Conservation (phyloP, 1,284 basidiomycete species). For the Pseudozyma pruni region DNA sequence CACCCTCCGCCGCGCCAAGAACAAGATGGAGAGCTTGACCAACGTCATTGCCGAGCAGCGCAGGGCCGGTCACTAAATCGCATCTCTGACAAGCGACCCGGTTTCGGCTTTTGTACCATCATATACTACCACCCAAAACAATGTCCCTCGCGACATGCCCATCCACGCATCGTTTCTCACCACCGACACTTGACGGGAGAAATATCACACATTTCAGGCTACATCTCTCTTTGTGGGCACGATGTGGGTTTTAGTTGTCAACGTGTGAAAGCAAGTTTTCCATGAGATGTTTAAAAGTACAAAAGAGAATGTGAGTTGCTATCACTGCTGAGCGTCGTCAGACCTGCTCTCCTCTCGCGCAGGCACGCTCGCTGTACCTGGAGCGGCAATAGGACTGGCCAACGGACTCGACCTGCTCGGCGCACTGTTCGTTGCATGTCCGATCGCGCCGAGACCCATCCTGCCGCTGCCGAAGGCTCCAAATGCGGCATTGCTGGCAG, state of each 20-base stretch:
- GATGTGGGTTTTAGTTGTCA: too few species aligned
- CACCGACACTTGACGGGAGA: not conserved
- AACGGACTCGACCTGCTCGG: constrained; percentile 15
- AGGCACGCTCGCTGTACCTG: not conserved
- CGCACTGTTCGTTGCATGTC: constrained; percentile 5
- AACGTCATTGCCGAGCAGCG: constrained; percentile 66
- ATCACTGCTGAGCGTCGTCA: not conserved
- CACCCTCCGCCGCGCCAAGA: constrained; percentile 66
- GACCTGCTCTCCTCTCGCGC: not conserved
- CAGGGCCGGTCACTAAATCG: constrained; percentile 63
- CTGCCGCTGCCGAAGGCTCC: constrained; percentile 13
- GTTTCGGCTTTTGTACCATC: constrained; percentile 11
- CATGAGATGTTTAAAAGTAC: constrained; percentile 19
- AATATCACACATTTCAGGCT: not conserved
- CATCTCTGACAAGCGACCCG: not conserved
- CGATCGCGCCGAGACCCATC: constrained; percentile 27
- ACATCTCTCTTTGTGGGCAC: not conserved
- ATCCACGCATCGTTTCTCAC: not conserved
- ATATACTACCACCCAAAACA: not conserved
- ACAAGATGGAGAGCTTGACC: constrained; percentile 65
- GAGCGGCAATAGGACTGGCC: constrained; percentile 7
- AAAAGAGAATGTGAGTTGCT: constrained; percentile 4
- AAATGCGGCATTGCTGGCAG: constrained; percentile 2
- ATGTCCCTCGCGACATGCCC: not conserved
- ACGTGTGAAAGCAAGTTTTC: too few species aligned